Base-by-base conservation (phyloP, 768 basidiomycete genomes). In the Trametes villosa region DNA sequence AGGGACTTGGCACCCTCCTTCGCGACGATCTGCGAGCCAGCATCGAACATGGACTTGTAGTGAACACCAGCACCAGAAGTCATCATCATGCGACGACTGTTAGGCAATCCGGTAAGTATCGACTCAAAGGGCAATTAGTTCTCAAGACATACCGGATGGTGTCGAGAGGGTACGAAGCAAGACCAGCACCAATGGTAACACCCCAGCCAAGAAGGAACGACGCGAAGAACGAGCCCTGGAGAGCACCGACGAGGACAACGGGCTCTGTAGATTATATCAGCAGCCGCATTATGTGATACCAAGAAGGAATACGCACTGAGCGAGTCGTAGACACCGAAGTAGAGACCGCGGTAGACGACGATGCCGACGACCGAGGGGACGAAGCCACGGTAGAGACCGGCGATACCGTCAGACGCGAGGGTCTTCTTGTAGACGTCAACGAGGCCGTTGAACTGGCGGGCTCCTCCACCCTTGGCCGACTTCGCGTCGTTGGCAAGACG, bases 1-100 rank as follows among this genome's bases (percentile, higher is more conserved):
- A 98, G 85, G 11, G 96, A 98, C 78, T 89, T 91, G 60, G 82
- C 78, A 71, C 97, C 97, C 82, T 99, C 97, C 84, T 96, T 96
- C 74, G 87, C 88, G 70, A 98, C 72, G 74, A 99, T 98, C 79
- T 97, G 94, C 30, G 90, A 84, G 62, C 87, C 94, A 73, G 96
- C 96, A 72, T 98, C 96, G 77, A 96, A 90, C 95, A 98, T 98
- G 69, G 92, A 93, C 85, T 96, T 96, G 89, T 98, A 98, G 88
- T 98, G 95, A 63, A 90, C 87, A 71, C 86, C 85, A 71, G 87
- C 89, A 70, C 96, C 97, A 24, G 96, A 98, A 36, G 97, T 98
- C 96, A 98, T 98, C 97, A 99, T 99, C 97, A 99, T 99, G 70
- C 97, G 94, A 89, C 97, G 96, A 89, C 96, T 96, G 69, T 13